Evolutionary conservation across 2,329 filamentous ascomycete species (phyloP), one percentile per base, ranked within the genome.

Genomic region (Trichoderma lentiforme): DNA sequence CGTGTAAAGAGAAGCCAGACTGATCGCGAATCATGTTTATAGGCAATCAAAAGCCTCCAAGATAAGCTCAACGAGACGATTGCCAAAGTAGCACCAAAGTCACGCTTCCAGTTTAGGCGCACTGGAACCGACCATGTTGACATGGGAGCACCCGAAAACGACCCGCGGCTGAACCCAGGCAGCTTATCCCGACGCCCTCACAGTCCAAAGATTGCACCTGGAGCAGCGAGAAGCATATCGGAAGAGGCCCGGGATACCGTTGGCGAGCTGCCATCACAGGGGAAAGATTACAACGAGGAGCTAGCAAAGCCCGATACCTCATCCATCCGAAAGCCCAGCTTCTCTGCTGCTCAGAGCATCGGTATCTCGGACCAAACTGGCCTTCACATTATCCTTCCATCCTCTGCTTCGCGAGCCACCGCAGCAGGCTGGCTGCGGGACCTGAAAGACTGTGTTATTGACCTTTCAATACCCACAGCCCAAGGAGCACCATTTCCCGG

Each of bases 101-200:
- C 90, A 12, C 93, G 94, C 73, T 98, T 98, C 82, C 89, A 92
- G 69, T 98, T 98, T 85, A 97, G 84, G 76, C 75, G 78, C 73
- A 66, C 75, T 71, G 57, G 34, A 36, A 70, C 76, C 32, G 51
- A 74, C 21, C 80, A 82, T 72, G 82, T 86, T 18, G 82, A 83
- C 67, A 83, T 85, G 83, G 80, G 82, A n/a, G 77, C 79, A 1
- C 75, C 80, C 11, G 80, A 83, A 74, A 82, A 82, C 72, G 84
- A 87, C 74, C 81, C 84, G 4, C 81, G 85, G 4, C 76, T 84
- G 18, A 78, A 80, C 68, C 81, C 81, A 0, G 79, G 81, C 53
- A 81, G 79, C 70, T 74, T 79, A 62, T 76, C 80, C 24, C 79
- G 78, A 39, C 77, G 77, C 60, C 70, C 74, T 39, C 78, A 79